Evolutionary conservation across 192 early-diverging fungal genomes (phyloP).

Genomic region (Allomyces macrogynus): DNA sequence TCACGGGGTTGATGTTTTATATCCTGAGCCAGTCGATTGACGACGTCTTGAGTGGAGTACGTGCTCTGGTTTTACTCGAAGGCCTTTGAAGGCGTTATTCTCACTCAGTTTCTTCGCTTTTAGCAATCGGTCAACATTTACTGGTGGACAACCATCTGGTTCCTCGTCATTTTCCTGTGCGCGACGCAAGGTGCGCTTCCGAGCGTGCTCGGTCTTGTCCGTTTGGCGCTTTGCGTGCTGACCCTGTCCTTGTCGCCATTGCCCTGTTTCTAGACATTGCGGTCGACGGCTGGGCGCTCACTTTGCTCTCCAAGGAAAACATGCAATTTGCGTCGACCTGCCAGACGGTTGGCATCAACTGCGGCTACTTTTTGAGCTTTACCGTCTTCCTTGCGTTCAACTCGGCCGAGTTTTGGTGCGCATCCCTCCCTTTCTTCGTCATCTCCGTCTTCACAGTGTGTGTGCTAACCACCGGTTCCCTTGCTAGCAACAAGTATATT

Average conservation of each 20-base stretch:
- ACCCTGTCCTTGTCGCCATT: no score
- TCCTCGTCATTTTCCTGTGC: constrained; percentile 72
- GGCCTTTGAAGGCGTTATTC: neutral
- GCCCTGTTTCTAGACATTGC: constrained; percentile 25
- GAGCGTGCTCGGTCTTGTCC: no score
- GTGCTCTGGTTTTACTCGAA: no score
- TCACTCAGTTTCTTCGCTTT: neutral
- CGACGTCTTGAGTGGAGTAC: constrained; percentile 20
- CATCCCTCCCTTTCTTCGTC: no score
- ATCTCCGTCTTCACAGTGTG: no score
- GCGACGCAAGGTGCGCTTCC: constrained; percentile 74
- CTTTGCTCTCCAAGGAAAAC: constrained; percentile 73
- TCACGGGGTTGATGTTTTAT: constrained; percentile 57
- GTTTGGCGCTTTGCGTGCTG: constrained; percentile 16
- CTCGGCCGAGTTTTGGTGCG: constrained; percentile 56
- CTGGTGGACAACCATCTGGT: constrained; percentile 53
- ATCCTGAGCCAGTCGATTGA: constrained; percentile 66
- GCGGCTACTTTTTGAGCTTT: constrained; percentile 86
- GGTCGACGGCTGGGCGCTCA: constrained; percentile 80
- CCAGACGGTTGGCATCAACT: constrained; percentile 91
- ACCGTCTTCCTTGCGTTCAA: constrained; percentile 95
- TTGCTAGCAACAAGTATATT: constrained; percentile 82
- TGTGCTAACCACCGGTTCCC: neutral
- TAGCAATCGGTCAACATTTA: constrained; percentile 38
- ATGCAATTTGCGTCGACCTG: constrained; percentile 79